Conservation (phyloP, 768 basidiomycete genomes). For the Boletellus ananas region DNA sequence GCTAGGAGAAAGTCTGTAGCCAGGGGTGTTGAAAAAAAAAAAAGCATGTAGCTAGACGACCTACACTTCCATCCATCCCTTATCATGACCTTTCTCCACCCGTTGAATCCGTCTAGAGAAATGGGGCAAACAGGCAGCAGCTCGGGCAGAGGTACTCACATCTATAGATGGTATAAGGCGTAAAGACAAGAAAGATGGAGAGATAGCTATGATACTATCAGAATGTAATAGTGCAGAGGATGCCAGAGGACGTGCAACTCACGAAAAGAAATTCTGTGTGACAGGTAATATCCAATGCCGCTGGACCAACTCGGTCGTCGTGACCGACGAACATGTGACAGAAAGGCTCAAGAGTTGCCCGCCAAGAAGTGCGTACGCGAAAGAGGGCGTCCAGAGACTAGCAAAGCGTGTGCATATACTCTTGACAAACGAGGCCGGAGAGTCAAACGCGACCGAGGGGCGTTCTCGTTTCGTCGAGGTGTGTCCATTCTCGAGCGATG, state of each 20-base stretch:
- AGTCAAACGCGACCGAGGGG: conserved; percentile 18
- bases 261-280: conserved; percentile 81
- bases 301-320: conserved; percentile 67
- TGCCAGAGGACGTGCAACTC: conserved; percentile 25
- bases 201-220: conserved; percentile 53
- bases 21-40: neutral
- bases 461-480: conserved; percentile 4
- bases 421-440: conserved; percentile 14
- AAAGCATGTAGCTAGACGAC: conserved; percentile 18
- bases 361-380: conserved; percentile 25
- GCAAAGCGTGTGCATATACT: conserved; percentile 19
- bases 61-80: conserved; percentile 89
- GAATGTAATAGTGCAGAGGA: neutral
- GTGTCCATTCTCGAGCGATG: neutral
- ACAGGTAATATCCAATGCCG: conserved; percentile 70
- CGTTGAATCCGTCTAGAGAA: conserved; percentile 65
- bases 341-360: conserved; percentile 24
- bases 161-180: conserved; percentile 86
- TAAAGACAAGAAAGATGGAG: conserved; percentile 65
- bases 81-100: conserved; percentile 69
- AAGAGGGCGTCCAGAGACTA: conserved; percentile 30
- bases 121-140: neutral
- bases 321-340: conserved; percentile 41
- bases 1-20: conserved; percentile 71
- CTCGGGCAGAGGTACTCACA: conserved; percentile 45